Percentiles rank a stretch among this genome's conserved stretches.
These are phyloP conservation scores for Kwoniella europaea DNA, from an alignment of 768 basidiomycete genomes.

Conservation along the genomic window DNA sequence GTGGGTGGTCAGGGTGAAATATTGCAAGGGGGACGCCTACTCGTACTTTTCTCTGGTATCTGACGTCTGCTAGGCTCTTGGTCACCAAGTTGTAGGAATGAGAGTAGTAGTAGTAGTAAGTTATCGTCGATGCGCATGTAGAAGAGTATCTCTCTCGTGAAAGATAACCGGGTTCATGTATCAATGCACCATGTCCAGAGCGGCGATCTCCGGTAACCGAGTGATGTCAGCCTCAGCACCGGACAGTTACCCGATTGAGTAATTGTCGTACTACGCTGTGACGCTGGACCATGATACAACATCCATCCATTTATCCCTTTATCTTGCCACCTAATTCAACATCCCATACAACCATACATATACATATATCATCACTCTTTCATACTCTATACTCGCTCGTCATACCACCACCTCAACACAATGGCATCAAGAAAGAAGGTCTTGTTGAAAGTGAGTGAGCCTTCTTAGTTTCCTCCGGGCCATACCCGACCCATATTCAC, in stretches of 20 bases:
- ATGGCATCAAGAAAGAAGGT: conserved; percentile 65
- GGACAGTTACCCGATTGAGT: conserved; percentile 1
- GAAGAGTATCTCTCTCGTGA: neutral
- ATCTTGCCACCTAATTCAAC: conserved; percentile 14
- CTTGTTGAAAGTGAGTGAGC: conserved; percentile 60
- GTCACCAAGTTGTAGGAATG: too few relatives aligned
- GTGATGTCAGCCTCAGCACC: conserved; percentile 6
- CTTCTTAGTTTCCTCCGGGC: neutral
- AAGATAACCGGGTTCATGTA: neutral
- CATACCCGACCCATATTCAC: neutral
- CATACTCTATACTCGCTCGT: neutral
- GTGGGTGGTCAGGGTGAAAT: too few relatives aligned
- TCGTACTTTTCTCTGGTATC: too few relatives aligned
- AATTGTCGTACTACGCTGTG: neutral
- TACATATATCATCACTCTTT: too few relatives aligned
- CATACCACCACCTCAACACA: neutral
- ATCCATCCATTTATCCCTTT: too few relatives aligned
- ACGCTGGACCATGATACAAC: too few relatives aligned
- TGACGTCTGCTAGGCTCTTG: too few relatives aligned
- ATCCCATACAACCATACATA: too few relatives aligned
- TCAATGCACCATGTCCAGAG: neutral
- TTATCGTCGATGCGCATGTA: too few relatives aligned
- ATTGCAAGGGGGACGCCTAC: too few relatives aligned
- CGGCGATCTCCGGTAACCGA: neutral
- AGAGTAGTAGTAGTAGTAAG: too few relatives aligned